These are phyloP conservation scores for Fusarium gaditjirri DNA, from an alignment of 2,329 filamentous ascomycete genomes.

Conservation along the genomic window DNA sequence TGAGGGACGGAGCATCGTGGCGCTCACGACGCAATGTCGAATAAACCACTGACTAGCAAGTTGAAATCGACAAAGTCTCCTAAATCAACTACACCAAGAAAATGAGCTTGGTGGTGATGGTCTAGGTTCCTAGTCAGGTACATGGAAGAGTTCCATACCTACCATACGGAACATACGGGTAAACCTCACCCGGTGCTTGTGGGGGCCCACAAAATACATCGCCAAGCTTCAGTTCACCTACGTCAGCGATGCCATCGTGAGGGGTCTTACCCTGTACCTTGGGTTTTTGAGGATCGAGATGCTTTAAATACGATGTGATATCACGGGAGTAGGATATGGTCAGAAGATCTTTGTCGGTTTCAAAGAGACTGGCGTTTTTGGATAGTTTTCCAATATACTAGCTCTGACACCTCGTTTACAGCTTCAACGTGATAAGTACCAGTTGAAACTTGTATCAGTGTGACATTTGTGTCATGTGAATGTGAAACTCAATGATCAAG, in stretches of 20 bases:
- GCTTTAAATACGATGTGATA: background rate
- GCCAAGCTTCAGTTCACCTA: slow-evolving; percentile 5
- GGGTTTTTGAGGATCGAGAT: background rate
- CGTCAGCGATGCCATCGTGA: slow-evolving; percentile 35
- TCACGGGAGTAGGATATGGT: background rate
- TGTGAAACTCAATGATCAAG: background rate
- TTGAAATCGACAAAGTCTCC: background rate
- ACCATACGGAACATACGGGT: slow-evolving; percentile 26
- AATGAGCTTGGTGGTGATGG: slow-evolving; percentile 15
- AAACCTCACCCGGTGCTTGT: slow-evolving; percentile 21
- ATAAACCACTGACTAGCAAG: background rate
- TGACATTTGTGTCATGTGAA: background rate
- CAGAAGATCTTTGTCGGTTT: background rate
- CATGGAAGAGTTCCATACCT: background rate
- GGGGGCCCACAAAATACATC: slow-evolving; percentile 13
- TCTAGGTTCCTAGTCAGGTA: slow-evolving; percentile 12
- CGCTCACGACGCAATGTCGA: slow-evolving; percentile 6
- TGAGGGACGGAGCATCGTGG: slow-evolving; percentile 46
- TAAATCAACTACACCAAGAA: background rate
- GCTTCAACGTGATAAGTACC: background rate
- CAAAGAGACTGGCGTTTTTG: too few species aligned
- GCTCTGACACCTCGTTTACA: background rate
- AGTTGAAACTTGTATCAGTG: background rate
- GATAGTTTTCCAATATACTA: background rate
- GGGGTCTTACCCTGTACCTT: slow-evolving; percentile 28